Base-by-base conservation (phyloP, 139 green algal species). In the Limnomonas spitsbergensis region DNA sequence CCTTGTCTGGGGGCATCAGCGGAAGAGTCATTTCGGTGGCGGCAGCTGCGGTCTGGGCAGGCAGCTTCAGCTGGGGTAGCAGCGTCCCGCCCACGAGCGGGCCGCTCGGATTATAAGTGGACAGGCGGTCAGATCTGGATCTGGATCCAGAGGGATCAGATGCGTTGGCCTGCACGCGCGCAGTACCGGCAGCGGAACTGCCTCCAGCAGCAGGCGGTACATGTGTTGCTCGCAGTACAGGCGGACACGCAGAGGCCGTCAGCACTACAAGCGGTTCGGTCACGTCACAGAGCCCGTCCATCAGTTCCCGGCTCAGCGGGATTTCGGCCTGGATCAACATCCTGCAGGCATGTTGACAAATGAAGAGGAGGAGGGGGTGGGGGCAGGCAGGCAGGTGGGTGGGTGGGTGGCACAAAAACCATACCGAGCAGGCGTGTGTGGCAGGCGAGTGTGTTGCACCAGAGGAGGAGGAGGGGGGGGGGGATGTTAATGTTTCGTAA, bases 281-380 rank as follows among this genome's bases (percentile, higher is more conserved):
- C 7, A 70, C n/a, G 56, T 32, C 24, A 32, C 56, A 70, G 14
- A 70, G 56, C n/a, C 7, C 56, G 29, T 70, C 56, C 56, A 70
- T 36, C 4, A 32, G 9, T 4, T 34, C n/a, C 56, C 56, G 9
- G 56, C 14, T 36, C 14, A 70, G 56, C 14, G 56, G 56, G 27
- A 70, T 20, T 9, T 7, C 56, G 4, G 56, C 56, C 56, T 70
- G 56, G 4, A 70, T 20, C 56, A 70, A 9, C 56, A 70, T 24
- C 56, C 24, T 70, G 56, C 42, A 54, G 6, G 42, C 42, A 6
- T 54, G 42, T 9, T n/a, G n/a, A n/a, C n/a, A n/a, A n/a, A n/a
- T n/a, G n/a, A n/a, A n/a, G n/a, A n/a, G n/a, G n/a, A n/a, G n/a
- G n/a, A n/a, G n/a, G n/a, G n/a, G n/a, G n/a, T n/a, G n/a, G n/a